Conservation (phyloP, 768 basidiomycete species). For the Austroboletus festivus region DNA sequence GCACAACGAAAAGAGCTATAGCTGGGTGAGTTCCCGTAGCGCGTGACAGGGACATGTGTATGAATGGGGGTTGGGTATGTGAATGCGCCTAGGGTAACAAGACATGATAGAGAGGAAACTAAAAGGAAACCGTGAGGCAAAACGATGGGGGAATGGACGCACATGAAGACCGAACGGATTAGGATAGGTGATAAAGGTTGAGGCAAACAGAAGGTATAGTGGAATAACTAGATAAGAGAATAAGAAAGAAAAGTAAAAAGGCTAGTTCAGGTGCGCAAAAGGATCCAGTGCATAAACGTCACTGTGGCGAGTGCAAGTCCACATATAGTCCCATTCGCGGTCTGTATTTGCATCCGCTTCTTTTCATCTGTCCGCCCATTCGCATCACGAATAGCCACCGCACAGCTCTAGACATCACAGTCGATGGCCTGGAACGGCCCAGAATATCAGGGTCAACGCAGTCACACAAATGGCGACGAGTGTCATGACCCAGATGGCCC, state of each 20-base stretch:
- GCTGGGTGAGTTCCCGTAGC: too few relatives aligned
- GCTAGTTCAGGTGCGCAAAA: slow-evolving; percentile 17
- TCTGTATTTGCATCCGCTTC: slow-evolving; percentile 10
- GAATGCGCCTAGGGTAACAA: slow-evolving; percentile 20
- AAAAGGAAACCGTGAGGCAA: background rate
- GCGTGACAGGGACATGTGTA: too few relatives aligned
- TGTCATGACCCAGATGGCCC: slow-evolving; percentile 87
- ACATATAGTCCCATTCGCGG: slow-evolving; percentile 12
- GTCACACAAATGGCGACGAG: slow-evolving; percentile 75
- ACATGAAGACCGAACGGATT: slow-evolving; percentile 25
- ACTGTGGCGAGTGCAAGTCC: slow-evolving; percentile 12
- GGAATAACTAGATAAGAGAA: slow-evolving; percentile 30
- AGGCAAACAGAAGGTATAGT: slow-evolving; percentile 17
- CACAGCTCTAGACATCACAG: slow-evolving; percentile 42
- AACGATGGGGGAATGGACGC: slow-evolving; percentile 7
- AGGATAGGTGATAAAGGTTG: slow-evolving; percentile 20
- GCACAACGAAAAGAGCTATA: background rate
- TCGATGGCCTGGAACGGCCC: slow-evolving; percentile 92
- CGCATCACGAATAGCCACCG: slow-evolving; percentile 5
- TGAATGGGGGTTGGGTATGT: slow-evolving; percentile 21
- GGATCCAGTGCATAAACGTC: slow-evolving; percentile 19
- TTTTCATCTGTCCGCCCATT: background rate
- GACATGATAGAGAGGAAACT: background rate
- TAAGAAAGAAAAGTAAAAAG: slow-evolving; percentile 20
- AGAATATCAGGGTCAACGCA: slow-evolving; percentile 87